A percentile compares a stretch with the other conserved stretches of the same genome.
Evolutionary conservation across 164 flowering plant genomes (phyloP).

Genomic region (Amborella trichopoda): DNA sequence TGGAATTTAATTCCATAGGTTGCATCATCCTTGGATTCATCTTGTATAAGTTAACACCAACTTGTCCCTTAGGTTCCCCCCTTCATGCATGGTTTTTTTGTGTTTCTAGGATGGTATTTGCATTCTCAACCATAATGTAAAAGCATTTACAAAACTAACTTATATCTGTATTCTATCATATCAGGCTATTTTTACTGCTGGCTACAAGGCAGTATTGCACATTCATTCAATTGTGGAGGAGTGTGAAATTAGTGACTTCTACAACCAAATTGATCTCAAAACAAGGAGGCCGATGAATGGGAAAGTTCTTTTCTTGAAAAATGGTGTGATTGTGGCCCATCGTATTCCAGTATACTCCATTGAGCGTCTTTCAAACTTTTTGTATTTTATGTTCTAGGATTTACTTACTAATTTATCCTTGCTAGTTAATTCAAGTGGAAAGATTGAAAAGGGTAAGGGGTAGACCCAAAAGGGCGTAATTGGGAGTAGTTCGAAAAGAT

Average conservation of each 20-base stretch:
- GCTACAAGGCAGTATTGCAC: slow-evolving; percentile 94
- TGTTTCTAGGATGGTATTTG: too few relatives aligned
- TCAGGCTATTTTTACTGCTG: slow-evolving; percentile 97
- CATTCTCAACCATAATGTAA: too few relatives aligned
- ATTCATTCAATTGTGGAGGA: slow-evolving; percentile 93
- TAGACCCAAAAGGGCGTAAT: too few relatives aligned
- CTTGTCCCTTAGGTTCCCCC: too few relatives aligned
- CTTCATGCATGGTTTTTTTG: too few relatives aligned
- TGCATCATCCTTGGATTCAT: too few relatives aligned
- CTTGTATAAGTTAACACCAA: too few relatives aligned
- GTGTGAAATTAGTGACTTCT: slow-evolving; percentile 85
- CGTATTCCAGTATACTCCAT: slow-evolving; percentile 59
- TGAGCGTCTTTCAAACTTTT: neutral
- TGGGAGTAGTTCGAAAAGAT: too few relatives aligned
- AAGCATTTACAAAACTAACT: too few relatives aligned
- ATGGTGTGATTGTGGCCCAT: slow-evolving; percentile 73
- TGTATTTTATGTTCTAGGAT: neutral
- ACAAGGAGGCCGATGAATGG: slow-evolving; percentile 83
- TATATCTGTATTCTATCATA: too few relatives aligned
- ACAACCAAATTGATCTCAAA: slow-evolving; percentile 86
- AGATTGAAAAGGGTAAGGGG: too few relatives aligned
- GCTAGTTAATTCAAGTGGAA: too few relatives aligned
- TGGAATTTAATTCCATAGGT: slow-evolving; percentile 2
- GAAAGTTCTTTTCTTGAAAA: slow-evolving; percentile 87
- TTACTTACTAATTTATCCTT: neutral